Evolutionary conservation across 2,329 filamentous ascomycete species (phyloP), one percentile per base, ranked within the genome.

Genomic region (Phyllosticta ampelicida): DNA sequence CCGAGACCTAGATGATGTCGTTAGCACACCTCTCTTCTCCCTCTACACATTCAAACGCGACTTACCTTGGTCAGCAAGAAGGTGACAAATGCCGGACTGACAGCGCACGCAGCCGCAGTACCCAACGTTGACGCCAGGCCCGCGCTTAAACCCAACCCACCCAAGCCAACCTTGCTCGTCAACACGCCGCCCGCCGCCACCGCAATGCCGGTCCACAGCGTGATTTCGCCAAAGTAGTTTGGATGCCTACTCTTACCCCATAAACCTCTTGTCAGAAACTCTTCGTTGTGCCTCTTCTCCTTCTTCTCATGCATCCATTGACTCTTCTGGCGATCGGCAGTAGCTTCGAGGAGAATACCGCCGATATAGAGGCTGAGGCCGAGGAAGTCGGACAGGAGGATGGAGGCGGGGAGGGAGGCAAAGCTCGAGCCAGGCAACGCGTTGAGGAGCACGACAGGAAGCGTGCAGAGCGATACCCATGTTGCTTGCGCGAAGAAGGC

Each of bases 181-280:
- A 89, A 71, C 1, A 82, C 73, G 0, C 84, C 83, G 0, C 78
- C 81, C 0, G 82, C 78, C 0, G 76, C 71, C 5, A 81, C 79
- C 0, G 85, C 83, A 60, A 88, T 80, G 1, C 86, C 85, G 0
- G 80, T 83, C 86, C 85, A 89, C 29, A 89, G 73, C 10, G 82
- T 85, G 26, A 77, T 78, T 69, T 88, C 85, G n/a, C 85, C 86
- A 67, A 88, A 86, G 73, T 88, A 88, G 65, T 88, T 86, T 0
- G 85, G 85, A 69, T 86, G 83, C 61, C 83, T 73, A 53, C 77
- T 80, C 66, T 79, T 77, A 5, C 75, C 74, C 80, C 84, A 88
- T 36, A 88, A 65, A 0, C 85, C 85, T 1, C 74, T 69, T 0
- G 83, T 85, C 61, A 88, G 67, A 65, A 87, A 88, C 51, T 82